Percentiles rank a stretch among this genome's conserved stretches.
phyloP scores from a whole-genome alignment of 192 early-diverging fungal species.

The Gryganskiella cystojenkinii region DNA sequence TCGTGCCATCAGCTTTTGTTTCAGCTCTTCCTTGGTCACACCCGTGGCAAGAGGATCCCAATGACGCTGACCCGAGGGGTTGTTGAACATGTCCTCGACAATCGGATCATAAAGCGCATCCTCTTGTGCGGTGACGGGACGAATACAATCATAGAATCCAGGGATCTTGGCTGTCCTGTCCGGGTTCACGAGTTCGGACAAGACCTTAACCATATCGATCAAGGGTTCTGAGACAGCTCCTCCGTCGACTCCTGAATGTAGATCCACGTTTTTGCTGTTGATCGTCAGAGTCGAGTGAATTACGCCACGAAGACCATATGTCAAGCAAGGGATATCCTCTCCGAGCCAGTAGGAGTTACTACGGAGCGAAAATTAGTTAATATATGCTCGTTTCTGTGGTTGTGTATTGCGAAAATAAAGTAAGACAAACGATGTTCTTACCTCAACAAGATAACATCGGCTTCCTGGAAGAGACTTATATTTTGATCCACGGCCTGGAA shows the following conservation, averaged over 20 bases:
- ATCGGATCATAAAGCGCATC: constrained; percentile 68
- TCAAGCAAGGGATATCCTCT: constrained; percentile 80
- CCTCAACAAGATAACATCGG: constrained; percentile 67
- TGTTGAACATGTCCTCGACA: constrained; percentile 56
- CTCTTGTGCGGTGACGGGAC: constrained; percentile 63
- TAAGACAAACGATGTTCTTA: constrained; percentile 34
- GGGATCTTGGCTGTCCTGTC: constrained; percentile 71
- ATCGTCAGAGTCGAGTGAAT: constrained; percentile 71
- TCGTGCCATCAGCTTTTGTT: constrained; percentile 72
- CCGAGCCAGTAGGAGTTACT: constrained; percentile 86
- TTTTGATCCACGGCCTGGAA: constrained; percentile 67
- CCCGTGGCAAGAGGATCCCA: constrained; percentile 30
- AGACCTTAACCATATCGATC: constrained; percentile 72
- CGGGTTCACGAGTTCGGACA: constrained; percentile 64
- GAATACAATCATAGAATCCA: constrained; percentile 74
- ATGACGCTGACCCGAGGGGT: constrained; percentile 22
- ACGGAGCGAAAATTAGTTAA: not conserved
- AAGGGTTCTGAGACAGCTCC: constrained; percentile 80
- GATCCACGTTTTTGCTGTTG: constrained; percentile 63
- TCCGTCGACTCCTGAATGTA: constrained; percentile 82
- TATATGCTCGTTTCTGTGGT: not conserved
- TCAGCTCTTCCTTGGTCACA: constrained; percentile 56
- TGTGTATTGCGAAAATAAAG: not conserved
- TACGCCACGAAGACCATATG: constrained; percentile 82
- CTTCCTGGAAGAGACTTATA: constrained; percentile 61